Evolutionary conservation across 108 stramenopile genomes (phyloP).

Genomic region (Fragilariopsis cylindrus): DNA sequence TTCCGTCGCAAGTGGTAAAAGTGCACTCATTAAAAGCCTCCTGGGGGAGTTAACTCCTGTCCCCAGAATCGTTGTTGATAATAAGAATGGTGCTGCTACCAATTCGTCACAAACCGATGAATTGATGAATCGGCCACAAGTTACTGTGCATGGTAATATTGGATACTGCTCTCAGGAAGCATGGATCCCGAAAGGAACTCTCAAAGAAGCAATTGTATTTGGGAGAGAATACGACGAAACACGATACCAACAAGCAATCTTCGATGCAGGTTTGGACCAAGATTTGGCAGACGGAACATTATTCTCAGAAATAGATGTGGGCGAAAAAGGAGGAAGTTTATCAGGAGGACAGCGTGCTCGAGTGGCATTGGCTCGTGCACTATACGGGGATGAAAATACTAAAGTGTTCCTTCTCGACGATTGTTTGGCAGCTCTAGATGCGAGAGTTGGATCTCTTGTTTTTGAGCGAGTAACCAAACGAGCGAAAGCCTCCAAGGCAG

Average conservation of each 20-base stretch:
- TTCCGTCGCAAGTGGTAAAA: conserved; percentile 87
- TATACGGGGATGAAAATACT: conserved; percentile 52
- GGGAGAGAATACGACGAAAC: conserved; percentile 77
- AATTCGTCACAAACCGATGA: conserved; percentile 16
- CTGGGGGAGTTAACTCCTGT: conserved; percentile 85
- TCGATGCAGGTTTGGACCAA: conserved; percentile 73
- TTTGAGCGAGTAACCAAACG: conserved; percentile 65
- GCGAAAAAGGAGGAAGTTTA: conserved; percentile 75
- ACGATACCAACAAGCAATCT: conserved; percentile 57
- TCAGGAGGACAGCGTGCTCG: conserved; percentile 93
- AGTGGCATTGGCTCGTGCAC: conserved; percentile 84
- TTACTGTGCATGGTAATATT: conserved; percentile 51
- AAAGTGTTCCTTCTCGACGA: conserved; percentile 67
- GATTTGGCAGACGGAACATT: conserved; percentile 58
- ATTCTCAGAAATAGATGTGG: conserved; percentile 71
- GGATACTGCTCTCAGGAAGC: conserved; percentile 84
- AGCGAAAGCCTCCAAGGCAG: conserved; percentile 53
- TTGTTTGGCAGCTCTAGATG: conserved; percentile 71
- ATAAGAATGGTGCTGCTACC: not conserved
- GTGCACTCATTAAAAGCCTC: conserved; percentile 74
- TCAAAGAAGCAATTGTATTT: conserved; percentile 81
- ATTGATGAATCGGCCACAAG: conserved; percentile 44
- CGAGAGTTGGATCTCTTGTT: conserved; percentile 63
- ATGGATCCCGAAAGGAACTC: conserved; percentile 81
- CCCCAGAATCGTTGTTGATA: conserved; percentile 49